Base-by-base conservation (phyloP, 345 rosid species). In the Psidium friedrichsthalianum region DNA sequence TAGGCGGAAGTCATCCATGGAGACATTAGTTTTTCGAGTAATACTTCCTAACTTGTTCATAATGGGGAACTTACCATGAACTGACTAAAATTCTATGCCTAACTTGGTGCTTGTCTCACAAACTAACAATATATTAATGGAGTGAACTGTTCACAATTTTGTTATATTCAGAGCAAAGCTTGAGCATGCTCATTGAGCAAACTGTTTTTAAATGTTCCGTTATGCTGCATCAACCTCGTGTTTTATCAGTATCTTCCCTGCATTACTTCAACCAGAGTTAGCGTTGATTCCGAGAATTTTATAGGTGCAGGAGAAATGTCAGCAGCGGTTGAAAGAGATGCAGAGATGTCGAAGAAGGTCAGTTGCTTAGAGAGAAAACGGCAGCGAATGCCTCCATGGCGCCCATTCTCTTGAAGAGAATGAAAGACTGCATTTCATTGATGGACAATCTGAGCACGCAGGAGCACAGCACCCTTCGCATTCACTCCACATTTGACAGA, bases 391-490 rank as follows among this genome's bases (percentile, higher is more conserved):
- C 55, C 49, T 55, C 86, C 40, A 32, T 29, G 51, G 52, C 58
- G 36, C 83, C 86, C 27, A 18, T 85, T 4, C 76, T 85, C 27
- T 85, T 85, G 74, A 85, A 85, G 74, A 80, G 86, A 49, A 78
- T 85, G 74, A 85, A 85, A 56, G 83, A 85, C 25, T 78, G 74
- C 0, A 44, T 85, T 27, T 80, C 86, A 16, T 76, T 4, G 76
- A 78, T 85, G 15, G 83, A 85, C 59, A 85, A 55, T n/a, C 57
- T 81, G 82, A 57, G 58, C 27, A 20, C 4, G 25, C 61, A 44
- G 47, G 64, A 78, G 83, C 51, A 36, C 44, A 8, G 82, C 11
- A 5, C 86, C 80, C 18, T 36, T 69, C 13, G 0, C 80, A 69
- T 69, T 44, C 47, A 42, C 80, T 69, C 80, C 2, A 8, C 80